phyloP scores from a whole-genome alignment of 2,329 filamentous ascomycete species.

The Dothideomycetes sp. region DNA sequence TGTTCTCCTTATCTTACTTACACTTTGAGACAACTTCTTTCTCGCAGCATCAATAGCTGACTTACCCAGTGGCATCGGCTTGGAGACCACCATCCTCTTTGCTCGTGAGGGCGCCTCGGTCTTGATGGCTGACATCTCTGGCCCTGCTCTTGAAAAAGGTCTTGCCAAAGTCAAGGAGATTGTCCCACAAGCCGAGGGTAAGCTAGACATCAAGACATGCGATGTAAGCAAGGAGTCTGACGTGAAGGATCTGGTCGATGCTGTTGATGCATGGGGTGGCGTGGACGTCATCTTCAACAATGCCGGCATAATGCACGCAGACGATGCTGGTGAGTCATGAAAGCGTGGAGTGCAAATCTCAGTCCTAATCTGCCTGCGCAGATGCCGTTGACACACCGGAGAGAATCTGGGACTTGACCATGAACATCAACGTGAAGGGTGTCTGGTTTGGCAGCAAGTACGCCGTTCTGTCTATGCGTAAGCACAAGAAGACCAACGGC shows the following conservation, averaged over 20 bases:
- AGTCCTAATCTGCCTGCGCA: too few species aligned
- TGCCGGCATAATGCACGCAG: slow-evolving; percentile 88
- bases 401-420: slow-evolving; percentile 87
- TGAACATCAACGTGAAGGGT: slow-evolving; percentile 92
- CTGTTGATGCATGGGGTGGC: slow-evolving; percentile 74
- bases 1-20: too few species aligned
- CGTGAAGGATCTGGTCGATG: slow-evolving; percentile 62
- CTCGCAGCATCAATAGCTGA: too few species aligned
- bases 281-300: slow-evolving; percentile 95
- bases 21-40: too few species aligned
- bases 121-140: slow-evolving; percentile 76
- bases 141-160: slow-evolving; percentile 65
- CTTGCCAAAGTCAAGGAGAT: slow-evolving; percentile 63
- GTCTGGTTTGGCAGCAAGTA: slow-evolving; percentile 97
- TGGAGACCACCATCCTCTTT: slow-evolving; percentile 85
- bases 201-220: slow-evolving; percentile 53
- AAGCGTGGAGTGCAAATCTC: too few species aligned
- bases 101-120: slow-evolving; percentile 78
- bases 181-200: slow-evolving; percentile 40
- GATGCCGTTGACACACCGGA: slow-evolving; percentile 71
- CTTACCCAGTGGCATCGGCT: slow-evolving; percentile 65
- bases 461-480: slow-evolving; percentile 69
- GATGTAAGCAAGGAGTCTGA: slow-evolving; percentile 82
- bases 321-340: slow-evolving; percentile 33
- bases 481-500: slow-evolving; percentile 64